A percentile compares a stretch with the other conserved stretches of the same genome.
These are phyloP conservation scores for Trichosporon coremiiforme DNA, from an alignment of 1,284 basidiomycete species.

Conservation along the genomic window DNA sequence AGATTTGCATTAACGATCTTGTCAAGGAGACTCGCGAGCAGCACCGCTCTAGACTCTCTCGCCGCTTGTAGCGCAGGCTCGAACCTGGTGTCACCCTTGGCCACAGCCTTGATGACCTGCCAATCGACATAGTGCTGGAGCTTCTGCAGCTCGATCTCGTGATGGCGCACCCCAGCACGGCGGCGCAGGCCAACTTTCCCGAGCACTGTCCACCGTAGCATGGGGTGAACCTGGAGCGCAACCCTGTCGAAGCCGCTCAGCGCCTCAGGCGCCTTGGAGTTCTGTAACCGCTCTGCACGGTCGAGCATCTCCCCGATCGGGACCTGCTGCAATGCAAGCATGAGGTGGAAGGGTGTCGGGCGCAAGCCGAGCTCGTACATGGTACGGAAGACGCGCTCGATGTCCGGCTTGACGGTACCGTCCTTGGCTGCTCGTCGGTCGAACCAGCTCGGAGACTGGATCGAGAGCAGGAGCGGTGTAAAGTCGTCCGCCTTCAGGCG, in stretches of 20 bases:
- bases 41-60: background rate
- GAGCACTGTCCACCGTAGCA: background rate
- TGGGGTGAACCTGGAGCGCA: background rate
- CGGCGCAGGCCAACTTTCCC: background rate
- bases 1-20: background rate
- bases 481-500: constrained; percentile 17
- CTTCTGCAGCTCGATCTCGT: constrained; percentile 2
- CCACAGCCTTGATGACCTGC: background rate
- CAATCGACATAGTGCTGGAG: background rate
- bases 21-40: background rate
- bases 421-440: background rate
- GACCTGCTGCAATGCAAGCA: background rate
- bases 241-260: background rate
- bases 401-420: background rate
- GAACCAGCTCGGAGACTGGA: background rate
- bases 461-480: constrained; percentile 12
- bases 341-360: constrained; percentile 8
- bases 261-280: background rate
- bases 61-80: background rate
- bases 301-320: background rate
- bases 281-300: background rate
- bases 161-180: background rate
- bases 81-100: background rate
- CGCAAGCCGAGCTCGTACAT: background rate
- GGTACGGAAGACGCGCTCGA: background rate